Evolutionary conservation across 495 filamentous ascomycete species (phyloP), one percentile per base, ranked within the genome.

Genomic region (Tuber microsphaerosporum): DNA sequence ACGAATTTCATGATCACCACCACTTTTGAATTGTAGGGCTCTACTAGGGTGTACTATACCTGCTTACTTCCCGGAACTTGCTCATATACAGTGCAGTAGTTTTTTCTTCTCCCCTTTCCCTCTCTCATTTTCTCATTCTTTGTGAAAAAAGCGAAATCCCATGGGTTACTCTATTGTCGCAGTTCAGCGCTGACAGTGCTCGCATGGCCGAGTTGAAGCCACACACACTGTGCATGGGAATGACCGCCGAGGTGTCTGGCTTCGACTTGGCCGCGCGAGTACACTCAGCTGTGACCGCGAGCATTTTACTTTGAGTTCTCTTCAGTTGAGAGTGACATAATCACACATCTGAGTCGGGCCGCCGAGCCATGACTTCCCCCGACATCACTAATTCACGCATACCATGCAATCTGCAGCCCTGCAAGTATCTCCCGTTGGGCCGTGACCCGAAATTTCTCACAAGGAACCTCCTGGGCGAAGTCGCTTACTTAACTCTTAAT

Each of bases 351-450:
- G 56, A 34, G 26, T 65, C 26, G 56, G 56, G 31, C 14, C 26
- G 56, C 56, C 12, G 56, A 65, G 56, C 26, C 12, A 14, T 34
- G 56, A 65, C 56, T 34, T 65, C 56, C 56, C 17, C 26, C 26
- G 56, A 65, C 56, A 65, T 2, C n/a, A n/a, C 26, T 65, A 65
- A 65, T 65, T 65, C 56, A 65, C 14, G 26, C 56, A 34, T 16
- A 65, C 56, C 56, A 65, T 65, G 56, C 56, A 34, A 3, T 31
- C 56, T 65, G 56, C 56, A 65, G 56, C 56, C 56, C 56, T 65
- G 56, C 56, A 65, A 31, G 12, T n/a, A 65, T 65, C 56, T 65
- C 56, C 56, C 56, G 22, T 56, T 56, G 22, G 22, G 22, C 48
- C 48, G 48, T 12, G n/a, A n/a, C 22, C 48, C 48, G 48, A 56